These are phyloP conservation scores for Sherardia arvensis DNA, from an alignment of 257 asterid species.

Conservation along the genomic window DNA sequence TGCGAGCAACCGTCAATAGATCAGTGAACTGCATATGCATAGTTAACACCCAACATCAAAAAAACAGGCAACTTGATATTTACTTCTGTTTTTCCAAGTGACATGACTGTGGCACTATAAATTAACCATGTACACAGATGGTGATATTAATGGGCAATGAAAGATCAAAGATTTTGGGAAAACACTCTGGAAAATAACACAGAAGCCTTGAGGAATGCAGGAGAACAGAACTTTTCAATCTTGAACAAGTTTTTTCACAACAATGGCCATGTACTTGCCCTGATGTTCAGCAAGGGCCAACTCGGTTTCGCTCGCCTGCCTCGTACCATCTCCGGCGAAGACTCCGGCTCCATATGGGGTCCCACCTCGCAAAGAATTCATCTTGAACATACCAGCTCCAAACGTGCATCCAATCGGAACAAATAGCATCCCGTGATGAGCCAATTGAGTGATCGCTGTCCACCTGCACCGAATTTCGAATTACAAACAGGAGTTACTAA, in stretches of 20 bases:
- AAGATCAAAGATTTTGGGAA: background rate
- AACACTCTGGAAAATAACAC: background rate
- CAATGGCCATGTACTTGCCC: conserved; percentile 40
- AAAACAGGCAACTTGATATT: background rate
- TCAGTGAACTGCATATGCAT: too few species aligned
- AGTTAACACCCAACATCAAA: background rate
- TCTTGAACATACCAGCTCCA: conserved; percentile 76
- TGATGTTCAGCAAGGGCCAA: conserved; percentile 40
- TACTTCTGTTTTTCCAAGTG: background rate
- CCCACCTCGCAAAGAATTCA: conserved; percentile 58
- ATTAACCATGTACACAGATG: conserved; percentile 6
- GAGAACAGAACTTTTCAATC: conserved; percentile 5
- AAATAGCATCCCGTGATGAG: conserved; percentile 79
- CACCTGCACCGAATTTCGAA: conserved; percentile 27
- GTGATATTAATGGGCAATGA: background rate
- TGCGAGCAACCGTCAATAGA: too few species aligned
- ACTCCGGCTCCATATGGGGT: conserved; percentile 47
- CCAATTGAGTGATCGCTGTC: conserved; percentile 76
- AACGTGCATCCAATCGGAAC: conserved; percentile 79
- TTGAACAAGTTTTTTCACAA: conserved; percentile 22
- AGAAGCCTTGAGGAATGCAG: background rate
- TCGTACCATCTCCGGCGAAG: conserved; percentile 33
- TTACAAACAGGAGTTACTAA: background rate
- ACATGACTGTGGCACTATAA: background rate
- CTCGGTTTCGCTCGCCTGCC: conserved; percentile 33